These are phyloP conservation scores for Botrytis cinerea DNA, from an alignment of 2,329 filamentous ascomycete genomes.

Conservation along the genomic window DNA sequence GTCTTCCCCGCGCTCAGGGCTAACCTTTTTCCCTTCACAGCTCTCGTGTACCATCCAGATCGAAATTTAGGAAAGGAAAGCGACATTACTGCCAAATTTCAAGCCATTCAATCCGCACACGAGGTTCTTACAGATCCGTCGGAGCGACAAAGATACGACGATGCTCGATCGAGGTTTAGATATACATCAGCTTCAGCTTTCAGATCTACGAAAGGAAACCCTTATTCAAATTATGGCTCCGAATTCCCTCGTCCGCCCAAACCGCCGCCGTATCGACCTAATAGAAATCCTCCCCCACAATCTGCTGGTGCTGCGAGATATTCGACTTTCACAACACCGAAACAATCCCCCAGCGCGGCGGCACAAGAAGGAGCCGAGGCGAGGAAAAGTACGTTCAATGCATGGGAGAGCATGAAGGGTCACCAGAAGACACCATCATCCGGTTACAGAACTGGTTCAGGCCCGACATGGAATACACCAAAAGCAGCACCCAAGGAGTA, in stretches of 20 bases:
- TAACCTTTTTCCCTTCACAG: slow-evolving; percentile 42
- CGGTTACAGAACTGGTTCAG: slow-evolving; percentile 25
- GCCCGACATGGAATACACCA: slow-evolving; percentile 30
- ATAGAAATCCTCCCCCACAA: slow-evolving; percentile 32
- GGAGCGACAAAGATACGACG: slow-evolving; percentile 42
- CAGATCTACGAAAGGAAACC: slow-evolving; percentile 39
- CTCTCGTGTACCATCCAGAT: slow-evolving; percentile 69
- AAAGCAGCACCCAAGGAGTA: slow-evolving; percentile 33
- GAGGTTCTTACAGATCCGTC: slow-evolving; percentile 57
- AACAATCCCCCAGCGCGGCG: slow-evolving; percentile 34
- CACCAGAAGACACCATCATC: slow-evolving; percentile 22
- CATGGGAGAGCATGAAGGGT: slow-evolving; percentile 41
- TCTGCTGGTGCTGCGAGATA: slow-evolving; percentile 41
- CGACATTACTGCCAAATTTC: slow-evolving; percentile 68
- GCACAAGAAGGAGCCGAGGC: slow-evolving; percentile 39
- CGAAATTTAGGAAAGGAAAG: slow-evolving; percentile 68
- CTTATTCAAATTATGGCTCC: slow-evolving; percentile 39
- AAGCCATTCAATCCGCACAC: slow-evolving; percentile 69
- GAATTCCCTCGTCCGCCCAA: slow-evolving; percentile 41
- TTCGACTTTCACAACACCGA: slow-evolving; percentile 38
- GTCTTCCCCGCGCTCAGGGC: slow-evolving; percentile 1
- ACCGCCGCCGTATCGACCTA: slow-evolving; percentile 33
- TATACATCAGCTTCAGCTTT: slow-evolving; percentile 30
- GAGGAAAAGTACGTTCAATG: slow-evolving; percentile 38
- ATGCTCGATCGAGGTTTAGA: slow-evolving; percentile 34